Base-by-base conservation (phyloP, 352 stramenopile species). In the Pythium sukuiense region DNA sequence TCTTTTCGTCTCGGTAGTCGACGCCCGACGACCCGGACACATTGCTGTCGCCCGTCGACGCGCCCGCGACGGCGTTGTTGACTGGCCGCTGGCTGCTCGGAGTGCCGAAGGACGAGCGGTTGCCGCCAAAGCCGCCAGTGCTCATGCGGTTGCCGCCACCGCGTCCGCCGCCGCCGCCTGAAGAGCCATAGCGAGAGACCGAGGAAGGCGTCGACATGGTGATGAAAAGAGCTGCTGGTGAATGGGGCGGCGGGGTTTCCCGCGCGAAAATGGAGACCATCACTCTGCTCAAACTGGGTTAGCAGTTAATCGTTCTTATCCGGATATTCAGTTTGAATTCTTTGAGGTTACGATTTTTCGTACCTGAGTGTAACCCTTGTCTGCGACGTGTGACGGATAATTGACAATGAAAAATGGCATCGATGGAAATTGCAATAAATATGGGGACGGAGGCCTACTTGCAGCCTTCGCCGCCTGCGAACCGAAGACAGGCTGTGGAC, bases 401-500 rank as follows among this genome's bases (percentile, higher is more conserved):
- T 13, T 1, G 4, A 3, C 35, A 41, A 14, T 16, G 7, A n/a
- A 50, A 50, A 29, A 50, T 50, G 43, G 13, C n/a, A 41, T 14
- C n/a, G n/a, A n/a, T n/a, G n/a, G 35, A 41, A 11, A 12, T 50
- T 50, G 43, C 7, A 50, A 29, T 50, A 41, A 41, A 41, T 41
- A 41, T 41, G 35, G 12, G 12, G 35, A 14, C 7, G 35, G 35
- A 14, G 52, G 49, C 7, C 61, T 41, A 69, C 26, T 37, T 55
- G 49, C 83, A 90, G 12, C 85, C 83, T 6, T 69, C 49, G 8
- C 85, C 85, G 33, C 85, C 85, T n/a, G 80, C 80, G 55, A 94
- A 73, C 30, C 49, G 63, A 14, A 90, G 68, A 46, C 85, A 94
- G 33, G 73, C 67, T 0, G 81, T 92, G 30, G 63, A 68, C 49